Percentiles rank a stretch among this genome's conserved stretches.
phyloP scores from a whole-genome alignment of 169 alveolate genomes.

The Plasmodium adleri region DNA sequence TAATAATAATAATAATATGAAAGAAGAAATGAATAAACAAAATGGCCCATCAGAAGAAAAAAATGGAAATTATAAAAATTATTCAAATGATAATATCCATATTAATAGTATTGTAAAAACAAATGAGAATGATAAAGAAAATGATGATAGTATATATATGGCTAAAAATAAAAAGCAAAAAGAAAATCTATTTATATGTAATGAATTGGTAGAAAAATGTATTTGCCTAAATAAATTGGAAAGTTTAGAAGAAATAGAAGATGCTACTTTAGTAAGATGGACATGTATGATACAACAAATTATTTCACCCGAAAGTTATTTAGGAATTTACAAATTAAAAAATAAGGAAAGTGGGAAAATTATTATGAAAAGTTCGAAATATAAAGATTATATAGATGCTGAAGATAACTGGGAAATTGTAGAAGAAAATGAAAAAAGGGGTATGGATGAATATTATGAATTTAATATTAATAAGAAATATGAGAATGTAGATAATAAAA shows the following conservation, averaged over 20 bases:
- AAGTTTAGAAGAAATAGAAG: slow-evolving; percentile 27
- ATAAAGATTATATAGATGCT: slow-evolving; percentile 68
- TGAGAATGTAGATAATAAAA: not conserved
- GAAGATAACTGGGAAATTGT: slow-evolving; percentile 67
- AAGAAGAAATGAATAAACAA: not conserved
- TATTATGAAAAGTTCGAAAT: slow-evolving; percentile 63
- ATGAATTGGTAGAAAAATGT: slow-evolving; percentile 47
- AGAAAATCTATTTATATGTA: slow-evolving; percentile 10
- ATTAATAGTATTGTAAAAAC: not conserved
- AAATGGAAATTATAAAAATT: not conserved
- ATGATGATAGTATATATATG: too few relatives aligned
- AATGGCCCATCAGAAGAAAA: not conserved
- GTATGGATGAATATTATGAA: slow-evolving; percentile 61
- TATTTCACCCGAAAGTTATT: slow-evolving; percentile 66
- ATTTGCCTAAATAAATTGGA: slow-evolving; percentile 36
- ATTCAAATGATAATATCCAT: not conserved
- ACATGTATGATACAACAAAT: slow-evolving; percentile 77
- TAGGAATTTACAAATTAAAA: slow-evolving; percentile 65
- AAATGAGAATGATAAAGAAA: not conserved
- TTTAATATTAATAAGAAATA: slow-evolving; percentile 17
- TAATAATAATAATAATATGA: not conserved
- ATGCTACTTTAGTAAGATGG: slow-evolving; percentile 72
- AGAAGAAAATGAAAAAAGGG: slow-evolving; percentile 41
- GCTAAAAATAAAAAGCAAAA: slow-evolving; percentile 3
- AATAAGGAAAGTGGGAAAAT: slow-evolving; percentile 52